Conservation (phyloP, 1,284 basidiomycete species). For the Pholiota adiposa region DNA sequence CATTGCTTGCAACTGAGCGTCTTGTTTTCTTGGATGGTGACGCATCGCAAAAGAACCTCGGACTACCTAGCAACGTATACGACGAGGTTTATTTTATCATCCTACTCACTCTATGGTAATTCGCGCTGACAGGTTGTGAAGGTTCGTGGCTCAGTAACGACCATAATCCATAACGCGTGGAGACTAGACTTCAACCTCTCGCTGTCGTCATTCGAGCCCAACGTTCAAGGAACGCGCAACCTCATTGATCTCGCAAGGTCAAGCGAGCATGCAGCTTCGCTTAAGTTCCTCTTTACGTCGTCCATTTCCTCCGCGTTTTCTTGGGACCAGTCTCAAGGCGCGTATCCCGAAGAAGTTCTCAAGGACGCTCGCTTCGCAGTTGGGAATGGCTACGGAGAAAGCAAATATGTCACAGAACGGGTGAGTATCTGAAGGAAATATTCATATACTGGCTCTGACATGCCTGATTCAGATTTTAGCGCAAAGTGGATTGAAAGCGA, state of each 20-base stretch:
- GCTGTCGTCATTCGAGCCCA: slow-evolving; percentile 39
- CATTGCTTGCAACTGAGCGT: slow-evolving; percentile 30
- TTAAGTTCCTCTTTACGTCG: slow-evolving; percentile 23
- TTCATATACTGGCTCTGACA: background rate
- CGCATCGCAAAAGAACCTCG: slow-evolving; percentile 29
- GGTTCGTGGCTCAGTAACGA: slow-evolving; percentile 18
- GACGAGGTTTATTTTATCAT: slow-evolving; percentile 33
- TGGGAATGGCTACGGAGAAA: slow-evolving; percentile 24
- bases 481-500: slow-evolving; percentile 29
- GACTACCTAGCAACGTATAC: slow-evolving; percentile 29
- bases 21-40: slow-evolving; percentile 40
- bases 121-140: background rate
- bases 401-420: slow-evolving; percentile 22
- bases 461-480: slow-evolving; percentile 28
- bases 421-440: too few relatives aligned
- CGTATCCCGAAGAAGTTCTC: slow-evolving; percentile 23
- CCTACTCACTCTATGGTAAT: slow-evolving; percentile 17
- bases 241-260: slow-evolving; percentile 40
- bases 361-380: slow-evolving; percentile 15
- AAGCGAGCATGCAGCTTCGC: slow-evolving; percentile 22
- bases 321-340: slow-evolving; percentile 32
- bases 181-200: slow-evolving; percentile 45
- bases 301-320: slow-evolving; percentile 32
- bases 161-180: slow-evolving; percentile 36
- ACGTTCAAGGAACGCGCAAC: slow-evolving; percentile 37